Evolutionary conservation across 768 basidiomycete genomes (phyloP), one percentile per base, ranked within the genome.

Genomic region (Boletus subparvulus): DNA sequence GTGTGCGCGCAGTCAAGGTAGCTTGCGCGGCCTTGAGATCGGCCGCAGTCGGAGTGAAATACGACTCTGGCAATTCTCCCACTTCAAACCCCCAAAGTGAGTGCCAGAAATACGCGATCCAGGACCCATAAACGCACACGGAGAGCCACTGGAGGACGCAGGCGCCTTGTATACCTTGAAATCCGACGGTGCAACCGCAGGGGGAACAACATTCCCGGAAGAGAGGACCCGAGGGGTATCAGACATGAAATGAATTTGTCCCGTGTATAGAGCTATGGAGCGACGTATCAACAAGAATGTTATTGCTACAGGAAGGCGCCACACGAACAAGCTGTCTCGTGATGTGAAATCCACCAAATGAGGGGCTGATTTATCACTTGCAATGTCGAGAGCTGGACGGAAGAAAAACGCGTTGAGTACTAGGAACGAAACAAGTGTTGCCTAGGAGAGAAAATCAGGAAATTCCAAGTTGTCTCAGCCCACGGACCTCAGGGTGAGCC

Each of bases 1-100:
- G 80, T 3, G 83, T 82, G 1, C 87, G 81, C 6, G 86, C 83
- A 10, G 77, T 70, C 43, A 92, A 75, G 19, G 81, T 78, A 3
- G 79, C 75, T 69, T 91, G 91, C 5, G 86, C 84, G 3, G 79
- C 80, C 64, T 81, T 83, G 56, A 94, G 73, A 66, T 94, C 92
- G 7, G 85, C 78, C 16, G 82, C 62, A 12, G 86, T 90, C 3
- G 87, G 88, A 7, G 77, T 80, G 65, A 92, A 92, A 68, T 87
- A 90, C 3, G 83, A 81, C 61, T 92, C 90, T 3, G 90, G 83
- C 13, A 91, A 70, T 17, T 80, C 76, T 50, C 73, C 78, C 81
- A 69, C 60, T 72, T 61, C 33, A 61, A 13, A 32, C 37, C 33
- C 33, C 2, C 10, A 30, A 8, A n/a, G 44, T 63, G 51, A 68